Conservation (phyloP, 192 early-diverging fungal genomes). For the Chytriomyces sp. region DNA sequence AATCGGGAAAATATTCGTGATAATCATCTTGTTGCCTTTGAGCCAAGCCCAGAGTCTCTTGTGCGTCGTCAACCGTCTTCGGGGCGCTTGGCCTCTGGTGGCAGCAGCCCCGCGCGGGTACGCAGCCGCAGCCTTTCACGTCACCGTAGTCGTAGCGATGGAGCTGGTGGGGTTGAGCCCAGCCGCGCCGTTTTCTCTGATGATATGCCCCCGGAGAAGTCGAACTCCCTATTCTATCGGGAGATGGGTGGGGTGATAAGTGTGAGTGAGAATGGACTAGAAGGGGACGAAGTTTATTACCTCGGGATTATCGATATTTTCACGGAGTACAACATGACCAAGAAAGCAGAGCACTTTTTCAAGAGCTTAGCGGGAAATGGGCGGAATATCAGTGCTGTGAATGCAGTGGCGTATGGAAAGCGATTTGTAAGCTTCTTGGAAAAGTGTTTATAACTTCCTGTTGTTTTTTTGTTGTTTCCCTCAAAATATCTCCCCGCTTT, state of each 20-base stretch:
- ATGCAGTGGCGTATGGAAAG: slow-evolving; percentile 81
- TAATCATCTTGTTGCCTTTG: slow-evolving; percentile 84
- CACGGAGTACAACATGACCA: slow-evolving; percentile 87
- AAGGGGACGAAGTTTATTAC: slow-evolving; percentile 76
- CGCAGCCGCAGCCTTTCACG: background rate
- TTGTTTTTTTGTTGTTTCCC: background rate
- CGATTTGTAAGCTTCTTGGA: slow-evolving; percentile 90
- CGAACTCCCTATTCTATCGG: slow-evolving; percentile 82
- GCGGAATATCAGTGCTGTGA: slow-evolving; percentile 78
- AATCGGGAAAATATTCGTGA: slow-evolving; percentile 92
- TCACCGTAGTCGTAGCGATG: background rate
- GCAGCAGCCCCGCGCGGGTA: background rate
- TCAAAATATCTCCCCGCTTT: background rate
- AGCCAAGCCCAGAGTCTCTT: slow-evolving; percentile 53
- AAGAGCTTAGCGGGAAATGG: slow-evolving; percentile 84
- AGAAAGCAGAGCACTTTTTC: slow-evolving; percentile 88
- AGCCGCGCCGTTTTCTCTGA: slow-evolving; percentile 14
- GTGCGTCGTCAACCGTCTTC: background rate
- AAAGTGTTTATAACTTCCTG: background rate
- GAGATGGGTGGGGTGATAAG: slow-evolving; percentile 88
- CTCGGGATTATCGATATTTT: slow-evolving; percentile 98
- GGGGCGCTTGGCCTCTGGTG: background rate
- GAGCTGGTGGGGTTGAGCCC: background rate
- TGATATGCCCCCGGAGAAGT: slow-evolving; percentile 44
- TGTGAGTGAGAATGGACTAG: slow-evolving; percentile 65